Base-by-base conservation (phyloP, 495 filamentous ascomycete genomes). In the Tricharina praecox region DNA sequence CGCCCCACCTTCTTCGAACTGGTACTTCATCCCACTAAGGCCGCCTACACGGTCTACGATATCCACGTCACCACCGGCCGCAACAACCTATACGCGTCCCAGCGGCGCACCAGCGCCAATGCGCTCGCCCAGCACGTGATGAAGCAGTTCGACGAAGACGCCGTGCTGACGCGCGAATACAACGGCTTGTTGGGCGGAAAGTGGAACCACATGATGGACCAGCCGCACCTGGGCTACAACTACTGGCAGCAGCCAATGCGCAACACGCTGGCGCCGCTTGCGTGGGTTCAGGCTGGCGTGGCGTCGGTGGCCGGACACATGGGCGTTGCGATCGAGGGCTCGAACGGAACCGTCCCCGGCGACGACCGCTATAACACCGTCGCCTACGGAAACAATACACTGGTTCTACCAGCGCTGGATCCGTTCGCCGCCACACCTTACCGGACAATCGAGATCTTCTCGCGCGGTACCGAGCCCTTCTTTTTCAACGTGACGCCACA, bases 151-250 rank as follows among this genome's bases (percentile, higher is more conserved):
- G 63, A 76, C 24, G 68, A 69, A n/a, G 79, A 84, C 53, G 68
- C 68, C 25, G 62, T 69, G 13, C 67, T 83, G 4, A 81, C 76
- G 3, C 62, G 67, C 39, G 62, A 68, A 44, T 84, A 81, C 62
- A 74, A 84, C 56, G 62, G 63, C 2, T 62, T 84, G 13, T 60
- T 82, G 0, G 66, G 66, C 39, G 80, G 80, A 0, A 84, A 82
- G 62, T 85, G 81, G 80, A 74, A 70, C 57, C 73, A 79, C 59
- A 77, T 85, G 61, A 74, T 82, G 62, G 76, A 80, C 52, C 71
- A 75, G 49, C 65, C 70, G 3, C 71, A 75, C 49, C 49, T 71
- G 36, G 68, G 71, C 1, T 73, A 73, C 46, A 55, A 64, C 11
- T 67, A 70, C 59, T 69, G 65, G 65, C 78, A 82, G 56, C 78